Conservation (phyloP, 2,329 filamentous ascomycete genomes). For the Trichoderma simmonsii region DNA sequence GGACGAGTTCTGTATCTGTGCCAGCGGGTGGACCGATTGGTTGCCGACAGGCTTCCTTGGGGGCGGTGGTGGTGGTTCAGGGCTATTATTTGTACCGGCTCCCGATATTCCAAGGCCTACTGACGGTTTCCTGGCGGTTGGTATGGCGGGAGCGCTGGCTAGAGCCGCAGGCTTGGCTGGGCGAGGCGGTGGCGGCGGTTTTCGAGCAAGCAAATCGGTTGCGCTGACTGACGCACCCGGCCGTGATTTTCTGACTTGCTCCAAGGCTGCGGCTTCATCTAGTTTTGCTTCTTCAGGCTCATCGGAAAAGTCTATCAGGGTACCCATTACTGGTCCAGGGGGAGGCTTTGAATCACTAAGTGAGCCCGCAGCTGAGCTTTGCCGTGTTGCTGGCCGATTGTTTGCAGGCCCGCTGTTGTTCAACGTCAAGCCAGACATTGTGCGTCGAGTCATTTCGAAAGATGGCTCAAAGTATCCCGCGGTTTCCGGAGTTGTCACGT, state of each 20-base stretch:
- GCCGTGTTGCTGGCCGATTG: constrained; percentile 25
- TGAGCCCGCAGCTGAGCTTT: constrained; percentile 25
- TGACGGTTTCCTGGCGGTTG: constrained; percentile 25
- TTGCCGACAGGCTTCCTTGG: constrained; percentile 33
- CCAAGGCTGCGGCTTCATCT: constrained; percentile 34
- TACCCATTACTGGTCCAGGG: constrained; percentile 48
- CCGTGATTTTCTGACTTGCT: constrained; percentile 28
- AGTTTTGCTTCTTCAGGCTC: constrained; percentile 42
- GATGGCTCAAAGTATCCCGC: constrained; percentile 73
- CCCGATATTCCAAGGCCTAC: constrained; percentile 14
- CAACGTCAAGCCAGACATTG: constrained; percentile 26
- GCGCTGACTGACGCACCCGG: constrained; percentile 26
- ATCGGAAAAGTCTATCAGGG: constrained; percentile 59
- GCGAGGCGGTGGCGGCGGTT: constrained; percentile 48
- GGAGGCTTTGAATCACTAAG: constrained; percentile 24
- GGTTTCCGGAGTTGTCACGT: constrained; percentile 77
- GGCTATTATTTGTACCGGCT: neutral
- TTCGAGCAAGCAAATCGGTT: constrained; percentile 31
- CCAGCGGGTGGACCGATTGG: constrained; percentile 37
- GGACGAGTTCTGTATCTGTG: constrained; percentile 41
- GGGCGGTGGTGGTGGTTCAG: constrained; percentile 35
- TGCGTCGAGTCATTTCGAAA: constrained; percentile 32
- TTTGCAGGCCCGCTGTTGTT: constrained; percentile 22
- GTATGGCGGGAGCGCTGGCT: constrained; percentile 41
- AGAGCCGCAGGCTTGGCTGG: constrained; percentile 58